A percentile compares a stretch with the other conserved stretches of the same genome.
Conservation (phyloP, 106 monocot species). For the Chionographis japonica region DNA sequence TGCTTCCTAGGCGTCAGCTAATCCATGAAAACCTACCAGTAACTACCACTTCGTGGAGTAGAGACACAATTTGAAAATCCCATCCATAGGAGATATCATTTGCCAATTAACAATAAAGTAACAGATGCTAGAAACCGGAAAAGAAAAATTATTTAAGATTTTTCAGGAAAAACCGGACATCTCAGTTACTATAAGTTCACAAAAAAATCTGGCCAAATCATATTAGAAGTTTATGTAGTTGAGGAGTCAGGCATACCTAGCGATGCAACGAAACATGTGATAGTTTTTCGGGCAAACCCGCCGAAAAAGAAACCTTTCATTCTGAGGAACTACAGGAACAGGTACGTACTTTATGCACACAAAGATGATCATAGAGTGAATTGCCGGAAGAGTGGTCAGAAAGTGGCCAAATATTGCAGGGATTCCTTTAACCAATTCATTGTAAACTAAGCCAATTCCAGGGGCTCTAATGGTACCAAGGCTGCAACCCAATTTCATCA, state of each 20-base stretch:
- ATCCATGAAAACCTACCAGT: no score
- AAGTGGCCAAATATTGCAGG: constrained; percentile 92
- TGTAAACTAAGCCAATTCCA: constrained; percentile 77
- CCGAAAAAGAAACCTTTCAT: constrained; percentile 79
- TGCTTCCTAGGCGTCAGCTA: no score
- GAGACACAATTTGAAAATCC: no score
- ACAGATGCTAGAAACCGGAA: no score
- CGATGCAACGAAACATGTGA: constrained; percentile 93
- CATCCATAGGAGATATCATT: no score
- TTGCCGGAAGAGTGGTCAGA: constrained; percentile 75
- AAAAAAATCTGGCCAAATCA: no score
- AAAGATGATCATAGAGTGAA: constrained; percentile 91
- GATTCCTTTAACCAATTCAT: constrained; percentile 78
- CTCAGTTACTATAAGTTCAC: no score
- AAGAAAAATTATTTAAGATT: no score
- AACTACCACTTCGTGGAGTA: no score
- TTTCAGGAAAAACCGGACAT: no score
- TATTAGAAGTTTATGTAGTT: background rate
- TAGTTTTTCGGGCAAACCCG: constrained; percentile 76
- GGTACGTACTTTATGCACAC: constrained; percentile 83
- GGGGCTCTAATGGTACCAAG: constrained; percentile 88
- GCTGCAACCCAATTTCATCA: constrained; percentile 61
- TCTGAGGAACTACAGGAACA: constrained; percentile 79
- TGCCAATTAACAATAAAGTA: no score
- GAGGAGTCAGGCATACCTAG: constrained; percentile 45